Evolutionary conservation across 2,329 filamentous ascomycete genomes (phyloP), one percentile per base, ranked within the genome.

Genomic region (Byssothecium circinans): DNA sequence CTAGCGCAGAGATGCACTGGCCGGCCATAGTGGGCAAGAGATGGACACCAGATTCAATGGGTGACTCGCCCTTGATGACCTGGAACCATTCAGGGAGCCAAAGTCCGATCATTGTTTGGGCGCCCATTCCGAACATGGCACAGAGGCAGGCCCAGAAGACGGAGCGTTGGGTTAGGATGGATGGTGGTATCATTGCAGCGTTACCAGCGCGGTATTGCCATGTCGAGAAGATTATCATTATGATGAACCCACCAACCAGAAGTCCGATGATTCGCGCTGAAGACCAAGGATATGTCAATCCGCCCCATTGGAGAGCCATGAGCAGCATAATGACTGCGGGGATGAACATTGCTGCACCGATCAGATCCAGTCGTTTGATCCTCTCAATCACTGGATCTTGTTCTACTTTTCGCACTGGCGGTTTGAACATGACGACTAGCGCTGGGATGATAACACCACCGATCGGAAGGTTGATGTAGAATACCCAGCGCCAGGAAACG

Each of bases 271-370:
- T 71, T 0, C 68, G 60, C 0, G 67, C 71, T 2, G 67, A 71
- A 39, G 68, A 57, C 81, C 81, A 84, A 1, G 63, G 34, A 40
- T 70, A 62, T 8, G 61, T 59, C 1, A 63, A 44, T 4, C 68
- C 69, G 2, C 75, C 77, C 68, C 72, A 78, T 53, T 80, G 75
- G 7, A 81, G 62, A 0, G 74, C 75, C 7, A 79, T 65, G 8
- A 79, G 54, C 19, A 76, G 67, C 58, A 71, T 76, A 33, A 75
- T 52, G 32, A 73, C 57, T 4, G 68, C 65, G 2, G 65, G 70
- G 38, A 77, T 68, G 34, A 78, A 61, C 22, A 77, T 53, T 12
- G 67, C 56, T 1, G 68, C 67, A 2, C 78, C 78, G 0, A 70
- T 49, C 0, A 74, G 60, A 47, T 81, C 78, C 49, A 81, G 69